A percentile compares a stretch with the other conserved stretches of the same genome.
phyloP scores from a whole-genome alignment of 371 early-diverging fungal genomes.

The Syncephalastrum sp. region DNA sequence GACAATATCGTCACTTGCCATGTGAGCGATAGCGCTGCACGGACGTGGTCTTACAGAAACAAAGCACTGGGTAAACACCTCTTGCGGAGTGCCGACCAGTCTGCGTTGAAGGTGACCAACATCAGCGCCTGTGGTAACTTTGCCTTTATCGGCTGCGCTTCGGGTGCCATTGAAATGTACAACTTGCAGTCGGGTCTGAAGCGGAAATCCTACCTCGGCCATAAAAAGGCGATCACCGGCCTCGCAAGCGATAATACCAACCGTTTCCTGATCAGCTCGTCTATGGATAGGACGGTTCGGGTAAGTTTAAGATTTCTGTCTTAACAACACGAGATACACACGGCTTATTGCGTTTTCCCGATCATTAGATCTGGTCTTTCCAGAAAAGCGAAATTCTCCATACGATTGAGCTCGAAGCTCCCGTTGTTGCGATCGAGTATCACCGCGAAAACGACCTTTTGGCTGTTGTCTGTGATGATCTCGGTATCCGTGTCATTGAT shows the following conservation, averaged over 20 bases:
- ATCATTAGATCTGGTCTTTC: slow-evolving; percentile 79
- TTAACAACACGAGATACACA: not conserved
- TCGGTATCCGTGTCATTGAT: slow-evolving; percentile 84
- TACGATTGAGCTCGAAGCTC: slow-evolving; percentile 69
- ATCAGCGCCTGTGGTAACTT: slow-evolving; percentile 93
- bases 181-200: slow-evolving; percentile 92
- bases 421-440: slow-evolving; percentile 62
- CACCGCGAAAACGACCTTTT: slow-evolving; percentile 78
- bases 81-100: slow-evolving; percentile 61
- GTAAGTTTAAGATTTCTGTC: slow-evolving; percentile 24
- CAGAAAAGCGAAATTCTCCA: slow-evolving; percentile 57
- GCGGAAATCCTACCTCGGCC: slow-evolving; percentile 75
- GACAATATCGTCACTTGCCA: slow-evolving; percentile 90
- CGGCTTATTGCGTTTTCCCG: not conserved
- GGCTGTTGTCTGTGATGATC: slow-evolving; percentile 84
- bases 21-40: slow-evolving; percentile 65
- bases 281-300: slow-evolving; percentile 81
- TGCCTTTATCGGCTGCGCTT: slow-evolving; percentile 79
- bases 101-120: slow-evolving; percentile 50
- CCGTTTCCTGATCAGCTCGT: slow-evolving; percentile 68
- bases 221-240: slow-evolving; percentile 79
- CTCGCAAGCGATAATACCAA: slow-evolving; percentile 78
- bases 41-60: slow-evolving; percentile 81
- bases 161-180: slow-evolving; percentile 84
- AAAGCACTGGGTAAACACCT: slow-evolving; percentile 73